phyloP scores from a whole-genome alignment of 306 rosid genomes.

The Sechiopsis laciniata region DNA sequence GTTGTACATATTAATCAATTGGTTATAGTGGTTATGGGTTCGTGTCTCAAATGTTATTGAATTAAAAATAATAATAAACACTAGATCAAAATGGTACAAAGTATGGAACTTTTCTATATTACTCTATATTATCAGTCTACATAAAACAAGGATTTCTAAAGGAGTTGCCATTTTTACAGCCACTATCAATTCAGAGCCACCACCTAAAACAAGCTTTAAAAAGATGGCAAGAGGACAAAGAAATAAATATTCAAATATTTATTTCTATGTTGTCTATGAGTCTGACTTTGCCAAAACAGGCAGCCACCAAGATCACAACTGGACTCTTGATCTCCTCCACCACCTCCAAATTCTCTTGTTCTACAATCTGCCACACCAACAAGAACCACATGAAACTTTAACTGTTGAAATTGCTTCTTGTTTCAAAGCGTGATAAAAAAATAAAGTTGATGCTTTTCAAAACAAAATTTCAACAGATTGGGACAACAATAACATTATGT shows the following conservation, averaged over 20 bases:
- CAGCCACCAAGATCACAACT: constrained; percentile 76
- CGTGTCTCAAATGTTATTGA: too few relatives aligned
- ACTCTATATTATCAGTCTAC: too few relatives aligned
- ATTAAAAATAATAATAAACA: too few relatives aligned
- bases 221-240: too few relatives aligned
- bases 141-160: neutral
- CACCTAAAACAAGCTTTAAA: neutral
- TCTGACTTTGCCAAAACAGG: constrained; percentile 79
- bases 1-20: too few relatives aligned
- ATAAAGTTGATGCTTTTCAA: too few relatives aligned
- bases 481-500: too few relatives aligned
- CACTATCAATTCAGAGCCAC: neutral
- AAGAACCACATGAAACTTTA: neutral
- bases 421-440: neutral
- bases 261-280: constrained; percentile 82
- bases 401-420: neutral
- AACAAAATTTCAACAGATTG: neutral
- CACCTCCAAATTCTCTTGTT: constrained; percentile 53
- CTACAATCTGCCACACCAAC: constrained; percentile 53
- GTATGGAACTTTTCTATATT: too few relatives aligned
- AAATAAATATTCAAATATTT: constrained; percentile 26
- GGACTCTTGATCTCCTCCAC: constrained; percentile 58
- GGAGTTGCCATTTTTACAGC: neutral
- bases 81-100: too few relatives aligned
- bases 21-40: too few relatives aligned